phyloP scores from a whole-genome alignment of 1,284 basidiomycete species.

The Naganishia albida region DNA sequence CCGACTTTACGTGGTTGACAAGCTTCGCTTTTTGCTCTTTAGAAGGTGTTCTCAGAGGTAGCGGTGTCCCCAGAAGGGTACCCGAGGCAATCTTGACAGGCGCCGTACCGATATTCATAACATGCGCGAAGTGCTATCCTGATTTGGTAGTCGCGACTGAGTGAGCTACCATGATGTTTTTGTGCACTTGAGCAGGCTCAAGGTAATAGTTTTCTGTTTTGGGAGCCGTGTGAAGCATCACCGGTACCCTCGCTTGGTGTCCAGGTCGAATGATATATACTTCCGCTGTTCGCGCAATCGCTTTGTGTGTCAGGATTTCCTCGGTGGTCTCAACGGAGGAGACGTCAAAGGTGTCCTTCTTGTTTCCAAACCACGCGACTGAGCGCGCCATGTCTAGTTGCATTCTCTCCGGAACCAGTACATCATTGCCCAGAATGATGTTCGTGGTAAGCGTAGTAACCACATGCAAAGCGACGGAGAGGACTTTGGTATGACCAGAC shows the following conservation, averaged over 20 bases:
- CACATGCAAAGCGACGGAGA: background rate
- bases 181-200: background rate
- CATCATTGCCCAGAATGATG: background rate
- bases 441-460: background rate
- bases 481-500: background rate
- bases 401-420: background rate
- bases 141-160: background rate
- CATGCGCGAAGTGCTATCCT: background rate
- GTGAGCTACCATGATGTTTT: background rate
- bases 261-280: constrained; percentile 15
- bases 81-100: background rate
- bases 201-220: constrained; percentile 35
- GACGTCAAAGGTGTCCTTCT: background rate
- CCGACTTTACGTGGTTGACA: too few species aligned
- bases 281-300: background rate
- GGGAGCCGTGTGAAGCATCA: background rate
- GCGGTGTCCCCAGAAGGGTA: background rate
- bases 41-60: background rate
- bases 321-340: background rate
- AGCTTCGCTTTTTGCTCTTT: background rate
- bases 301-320: background rate
- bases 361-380: background rate
- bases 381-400: background rate
- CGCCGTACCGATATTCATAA: background rate
- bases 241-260: constrained; percentile 9